These are phyloP conservation scores for Termitomyces bulborhizus DNA, from an alignment of 768 basidiomycete species.

Conservation along the genomic window DNA sequence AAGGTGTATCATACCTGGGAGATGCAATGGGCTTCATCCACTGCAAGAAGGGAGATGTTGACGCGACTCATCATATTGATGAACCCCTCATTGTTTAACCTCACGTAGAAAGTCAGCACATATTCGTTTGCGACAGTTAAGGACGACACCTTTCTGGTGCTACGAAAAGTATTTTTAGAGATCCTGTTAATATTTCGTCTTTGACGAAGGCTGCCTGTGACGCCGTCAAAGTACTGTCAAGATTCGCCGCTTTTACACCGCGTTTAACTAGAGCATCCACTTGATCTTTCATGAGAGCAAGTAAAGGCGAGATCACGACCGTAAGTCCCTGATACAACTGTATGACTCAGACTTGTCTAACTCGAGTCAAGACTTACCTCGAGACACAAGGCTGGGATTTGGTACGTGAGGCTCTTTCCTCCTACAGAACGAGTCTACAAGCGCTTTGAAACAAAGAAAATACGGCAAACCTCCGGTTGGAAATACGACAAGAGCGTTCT, in stretches of 20 bases:
- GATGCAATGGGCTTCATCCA: slow-evolving; percentile 46
- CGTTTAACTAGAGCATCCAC: slow-evolving; percentile 7
- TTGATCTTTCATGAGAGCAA: slow-evolving; percentile 13
- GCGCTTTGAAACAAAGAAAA: background rate
- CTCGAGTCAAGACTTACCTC: slow-evolving; percentile 4
- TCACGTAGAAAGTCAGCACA: background rate
- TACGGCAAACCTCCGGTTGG: slow-evolving; percentile 11
- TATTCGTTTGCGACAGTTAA: background rate
- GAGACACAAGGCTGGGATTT: slow-evolving; percentile 13
- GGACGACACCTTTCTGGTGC: slow-evolving; percentile 11
- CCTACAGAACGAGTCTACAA: slow-evolving; percentile 21
- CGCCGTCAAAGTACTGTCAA: slow-evolving; percentile 9
- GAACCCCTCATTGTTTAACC: slow-evolving; percentile 14
- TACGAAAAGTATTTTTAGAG: slow-evolving; percentile 12
- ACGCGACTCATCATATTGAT: slow-evolving; percentile 32
- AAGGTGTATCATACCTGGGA: slow-evolving; percentile 24
- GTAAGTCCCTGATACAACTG: slow-evolving; percentile 8
- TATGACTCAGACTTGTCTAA: background rate
- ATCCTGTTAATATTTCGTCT: slow-evolving; percentile 7
- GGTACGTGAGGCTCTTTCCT: slow-evolving; percentile 14
- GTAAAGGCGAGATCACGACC: slow-evolving; percentile 9
- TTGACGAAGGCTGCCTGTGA: slow-evolving; percentile 7
- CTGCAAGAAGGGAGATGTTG: slow-evolving; percentile 38
- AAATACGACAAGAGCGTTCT: slow-evolving; percentile 12
- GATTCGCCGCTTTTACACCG: slow-evolving; percentile 11